phyloP scores from a whole-genome alignment of 371 early-diverging fungal species.

The Rhizopus delemar region DNA sequence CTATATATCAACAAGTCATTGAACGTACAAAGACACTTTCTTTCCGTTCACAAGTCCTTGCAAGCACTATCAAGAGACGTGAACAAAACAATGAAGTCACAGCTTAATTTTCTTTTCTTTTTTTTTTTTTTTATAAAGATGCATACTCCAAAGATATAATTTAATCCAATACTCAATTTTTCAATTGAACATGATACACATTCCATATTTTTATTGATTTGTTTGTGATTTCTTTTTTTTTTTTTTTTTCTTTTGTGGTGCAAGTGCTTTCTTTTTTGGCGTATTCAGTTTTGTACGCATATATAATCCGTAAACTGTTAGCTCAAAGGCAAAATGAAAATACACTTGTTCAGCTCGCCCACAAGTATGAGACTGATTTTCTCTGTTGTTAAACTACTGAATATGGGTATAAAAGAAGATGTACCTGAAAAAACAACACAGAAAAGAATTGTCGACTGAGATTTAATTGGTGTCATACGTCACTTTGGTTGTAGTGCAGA shows the following conservation, averaged over 20 bases:
- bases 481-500: background rate
- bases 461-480: background rate
- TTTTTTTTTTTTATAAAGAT: background rate
- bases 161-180: background rate
- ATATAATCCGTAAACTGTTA: too few species aligned
- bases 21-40: slow-evolving; percentile 87
- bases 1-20: slow-evolving; percentile 92
- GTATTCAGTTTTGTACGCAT: too few species aligned
- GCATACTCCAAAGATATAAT: background rate
- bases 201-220: background rate
- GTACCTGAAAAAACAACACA: too few species aligned
- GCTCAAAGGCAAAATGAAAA: too few species aligned
- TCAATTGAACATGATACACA: slow-evolving; percentile 1
- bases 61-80: slow-evolving; percentile 89
- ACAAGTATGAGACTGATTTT: too few species aligned
- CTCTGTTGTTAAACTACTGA: too few species aligned
- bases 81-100: slow-evolving; percentile 36
- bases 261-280: too few species aligned
- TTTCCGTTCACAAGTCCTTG: slow-evolving; percentile 87
- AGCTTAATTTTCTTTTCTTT: slow-evolving; percentile 18
- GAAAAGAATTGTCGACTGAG: background rate
- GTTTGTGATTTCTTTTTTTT: background rate
- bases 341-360: too few species aligned
- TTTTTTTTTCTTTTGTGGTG: too few species aligned
- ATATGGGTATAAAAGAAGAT: too few species aligned